Base-by-base conservation (phyloP, 805 yeast genomes). In the Kluyveromyces starmeri region DNA sequence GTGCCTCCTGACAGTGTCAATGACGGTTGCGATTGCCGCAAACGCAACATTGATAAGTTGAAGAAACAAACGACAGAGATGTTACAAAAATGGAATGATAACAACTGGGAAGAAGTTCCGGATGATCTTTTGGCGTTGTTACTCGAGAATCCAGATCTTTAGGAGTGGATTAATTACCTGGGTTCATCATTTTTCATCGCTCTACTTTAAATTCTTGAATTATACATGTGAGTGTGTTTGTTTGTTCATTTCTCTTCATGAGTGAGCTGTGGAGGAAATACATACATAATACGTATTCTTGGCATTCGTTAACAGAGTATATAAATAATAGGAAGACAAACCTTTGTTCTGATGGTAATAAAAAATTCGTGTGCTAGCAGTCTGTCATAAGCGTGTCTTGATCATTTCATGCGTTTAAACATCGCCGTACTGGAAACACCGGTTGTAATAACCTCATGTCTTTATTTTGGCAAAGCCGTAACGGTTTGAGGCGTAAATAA, bases 91-190 rank as follows among this genome's bases (percentile, higher is more conserved):
- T 64, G 68, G 67, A 43, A 46, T 1, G 28, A 27, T 7, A 42
- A 44, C 5, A 28, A 28, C 9, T 62, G 66, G 65, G 33, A 34
- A 9, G 37, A 28, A 2, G 44, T 59, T 4, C 68, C 68, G 2
- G 67, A 64, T 41, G 68, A 64, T 30, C 46, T 63, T 19, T 12
- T 27, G 7, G 32, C 32, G 0, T 27, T 39, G 18, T 34, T 51
- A 20, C n/a, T 34, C 11, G 30, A 32, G 2, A 28, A 42, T 30
- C 43, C 50, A 14, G 38, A 41, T 14, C 35, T 50, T 50, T 37
- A 20, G 35, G n/a, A 17, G n/a, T n/a, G n/a, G n/a, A n/a, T n/a
- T n/a, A n/a, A n/a, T n/a, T n/a, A n/a, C n/a, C n/a, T n/a, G n/a
- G n/a, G n/a, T n/a, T n/a, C n/a, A n/a, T n/a, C n/a, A n/a, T n/a